Base-by-base conservation (phyloP, 176 grass and related monocot genomes). In the Otatea glauca region DNA sequence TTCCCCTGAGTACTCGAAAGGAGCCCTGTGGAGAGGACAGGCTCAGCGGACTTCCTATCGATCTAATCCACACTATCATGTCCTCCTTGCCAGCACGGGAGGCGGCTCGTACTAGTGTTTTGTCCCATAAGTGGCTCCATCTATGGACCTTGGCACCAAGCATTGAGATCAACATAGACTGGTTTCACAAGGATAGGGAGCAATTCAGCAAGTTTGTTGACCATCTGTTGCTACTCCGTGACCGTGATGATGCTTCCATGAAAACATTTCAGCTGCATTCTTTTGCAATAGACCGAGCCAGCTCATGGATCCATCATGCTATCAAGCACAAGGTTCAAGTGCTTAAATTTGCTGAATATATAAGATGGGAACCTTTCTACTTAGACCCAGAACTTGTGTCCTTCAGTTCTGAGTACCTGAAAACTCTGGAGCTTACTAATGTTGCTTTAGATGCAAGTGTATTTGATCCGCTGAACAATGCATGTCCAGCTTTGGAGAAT, bases 251-350 rank as follows among this genome's bases (percentile, higher is more conserved):
- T 74, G 23, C 16, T 53, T 44, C 25, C n/a, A 29, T 74, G 14
- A 23, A 74, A 9, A 74, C 47, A 9, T 74, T 74, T 24, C 47
- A 34, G 8, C 45, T 74, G 27, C 14, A 53, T 5, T 50, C 71
- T 53, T 53, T 51, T 74, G 71, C 71, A 10, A 34, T 74, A 35
- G 71, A 51, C 45, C 47, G 16, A 7, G 71, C 47, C 14, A 74
- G 3, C n/a, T 34, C 0, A 2, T 74, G 71, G 71, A 50, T 74
- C 17, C 3, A 51, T 34, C 47, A 32, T 74, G 71, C 71, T 20
- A 74, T 74, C 47, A 74, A 74, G 47, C 71, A 51, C 15, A 74
- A 74, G 16, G 71, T 29, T 74, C 24, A 74, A 34, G 71, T 74
- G 24, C 6, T 74, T 53, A 51, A 53, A 53, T 74, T 74, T 74